phyloP scores from a whole-genome alignment of 805 yeast genomes.

The Kluyveromyces siamensis region DNA sequence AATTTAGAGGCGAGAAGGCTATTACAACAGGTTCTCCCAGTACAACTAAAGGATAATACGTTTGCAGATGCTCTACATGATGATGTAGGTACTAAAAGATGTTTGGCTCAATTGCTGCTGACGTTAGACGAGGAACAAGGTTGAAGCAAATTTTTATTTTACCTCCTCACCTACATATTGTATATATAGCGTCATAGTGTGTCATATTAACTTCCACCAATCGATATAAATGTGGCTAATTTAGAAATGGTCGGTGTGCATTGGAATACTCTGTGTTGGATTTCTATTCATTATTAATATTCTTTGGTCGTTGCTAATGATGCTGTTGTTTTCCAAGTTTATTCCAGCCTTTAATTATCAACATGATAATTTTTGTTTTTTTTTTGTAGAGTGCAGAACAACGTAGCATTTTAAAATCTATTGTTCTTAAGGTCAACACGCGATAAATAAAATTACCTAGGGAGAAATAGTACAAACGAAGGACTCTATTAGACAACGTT shows the following conservation, averaged over 20 bases:
- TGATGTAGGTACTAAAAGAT: slow-evolving; percentile 79
- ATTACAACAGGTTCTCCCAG: slow-evolving; percentile 73
- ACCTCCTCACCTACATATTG: neutral
- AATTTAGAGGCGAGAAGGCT: slow-evolving; percentile 87
- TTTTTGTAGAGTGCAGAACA: neutral
- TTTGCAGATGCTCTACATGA: slow-evolving; percentile 72
- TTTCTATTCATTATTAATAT: too few relatives aligned
- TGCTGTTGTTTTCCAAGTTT: too few relatives aligned
- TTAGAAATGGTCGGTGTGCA: too few relatives aligned
- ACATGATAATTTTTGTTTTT: too few relatives aligned
- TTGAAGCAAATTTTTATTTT: too few relatives aligned
- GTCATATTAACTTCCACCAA: neutral
- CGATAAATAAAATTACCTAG: too few relatives aligned
- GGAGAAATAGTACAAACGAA: neutral
- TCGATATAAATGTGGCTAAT: too few relatives aligned
- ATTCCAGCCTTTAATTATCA: too few relatives aligned
- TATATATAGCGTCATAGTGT: neutral
- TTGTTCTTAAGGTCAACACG: neutral
- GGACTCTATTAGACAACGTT: neutral
- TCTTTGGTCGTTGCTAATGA: too few relatives aligned
- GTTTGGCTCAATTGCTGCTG: slow-evolving; percentile 72
- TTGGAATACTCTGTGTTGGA: too few relatives aligned
- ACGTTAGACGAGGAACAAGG: slow-evolving; percentile 41
- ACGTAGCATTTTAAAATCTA: neutral
- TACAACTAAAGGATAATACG: slow-evolving; percentile 66